Evolutionary conservation across 176 grass and related monocot species (phyloP), one percentile per base, ranked within the genome.

Genomic region (Cenchrus fungigraminus): DNA sequence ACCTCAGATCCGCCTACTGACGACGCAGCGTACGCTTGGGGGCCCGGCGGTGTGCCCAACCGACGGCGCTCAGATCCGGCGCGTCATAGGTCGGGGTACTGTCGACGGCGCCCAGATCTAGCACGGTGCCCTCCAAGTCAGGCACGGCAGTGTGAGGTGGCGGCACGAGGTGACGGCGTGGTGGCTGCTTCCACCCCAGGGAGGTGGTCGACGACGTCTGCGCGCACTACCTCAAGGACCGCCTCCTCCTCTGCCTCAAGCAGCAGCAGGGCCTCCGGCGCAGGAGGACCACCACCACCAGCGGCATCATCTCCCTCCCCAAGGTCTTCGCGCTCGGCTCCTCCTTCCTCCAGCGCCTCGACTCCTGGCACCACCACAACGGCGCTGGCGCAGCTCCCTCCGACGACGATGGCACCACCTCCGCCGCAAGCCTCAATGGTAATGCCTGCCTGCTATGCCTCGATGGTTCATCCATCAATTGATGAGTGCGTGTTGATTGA

Each of bases 361-460:
- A 98, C 78, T 92, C 86, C 64, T 87, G 87, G 37, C 80, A 74
- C 74, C 86, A 54, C 12, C 51, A 9, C 63, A 25, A 43, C 6
- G 25, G 25, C 25, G 25, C 25, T 25, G 25, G 25, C 25, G 20
- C 58, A 22, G 28, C 12, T 1, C 64, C 22, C 5, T 91, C 78
- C 40, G 25, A 9, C 71, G 12, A 8, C 7, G 71, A 25, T 25
- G 25, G 31, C 7, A 70, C 19, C 12, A 86, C 47, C 43, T 44
- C 93, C 53, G 54, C 88, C 29, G 84, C 88, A 17, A 99, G 97
- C 86, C 91, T 94, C 13, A 91, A 95, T 29, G 95, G 95, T 95
- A 90, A 25, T 25, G 25, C 25, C 25, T 25, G 25, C 25, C 25
- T 25, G 25, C 25, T 25, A 25, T 25, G 25, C 25, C 25, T 25